Base-by-base conservation (phyloP, 768 basidiomycete species). In the Amylocystis lapponica region DNA sequence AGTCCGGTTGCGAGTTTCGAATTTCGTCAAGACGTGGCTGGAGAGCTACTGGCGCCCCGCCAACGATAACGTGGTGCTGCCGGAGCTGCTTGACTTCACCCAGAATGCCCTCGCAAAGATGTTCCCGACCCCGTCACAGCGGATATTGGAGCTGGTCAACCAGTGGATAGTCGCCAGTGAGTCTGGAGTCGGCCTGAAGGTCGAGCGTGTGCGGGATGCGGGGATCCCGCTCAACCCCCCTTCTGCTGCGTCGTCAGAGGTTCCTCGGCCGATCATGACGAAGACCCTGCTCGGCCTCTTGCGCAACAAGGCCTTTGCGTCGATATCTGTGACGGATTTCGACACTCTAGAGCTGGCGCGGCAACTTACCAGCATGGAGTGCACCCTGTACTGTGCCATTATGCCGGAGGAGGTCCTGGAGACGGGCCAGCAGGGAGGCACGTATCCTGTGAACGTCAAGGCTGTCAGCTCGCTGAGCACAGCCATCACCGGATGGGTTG, bases 311-410 rank as follows among this genome's bases (percentile, higher is more conserved):
- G 76, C 79, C 50, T 87, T 80, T 45, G 56, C 66, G 8, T 62
- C 71, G 2, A 79, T 93, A 38, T 63, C 71, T 16, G 70, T 95
- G 6, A 87, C 83, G n/a, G 96, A 99, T 55, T 93, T 99, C 55
- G 93, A 98, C 57, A 69, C 86, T 25, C 66, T 94, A 51, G 96
- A 99, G 62, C 72, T 98, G 33, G 92, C 92, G 7, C 76, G 96
- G 37, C 96, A 99, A 65, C 60, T 98, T 53, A 96, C 95, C 14
- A 77, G 94, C 52, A 87, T 94, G 84, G 96, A 99, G 62, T 86
- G 82, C 52, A 78, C 78, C 46, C 64, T 96, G 34, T 98, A 93
- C 60, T 83, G 86, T 50, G 77, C 79, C 40, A 91, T 98, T 50
- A 78, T 76, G 43, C 79, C 94, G 0, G 88, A 92, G 52, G 96